phyloP scores from a whole-genome alignment of 257 asterid genomes.

The Marsdenia floribunda region DNA sequence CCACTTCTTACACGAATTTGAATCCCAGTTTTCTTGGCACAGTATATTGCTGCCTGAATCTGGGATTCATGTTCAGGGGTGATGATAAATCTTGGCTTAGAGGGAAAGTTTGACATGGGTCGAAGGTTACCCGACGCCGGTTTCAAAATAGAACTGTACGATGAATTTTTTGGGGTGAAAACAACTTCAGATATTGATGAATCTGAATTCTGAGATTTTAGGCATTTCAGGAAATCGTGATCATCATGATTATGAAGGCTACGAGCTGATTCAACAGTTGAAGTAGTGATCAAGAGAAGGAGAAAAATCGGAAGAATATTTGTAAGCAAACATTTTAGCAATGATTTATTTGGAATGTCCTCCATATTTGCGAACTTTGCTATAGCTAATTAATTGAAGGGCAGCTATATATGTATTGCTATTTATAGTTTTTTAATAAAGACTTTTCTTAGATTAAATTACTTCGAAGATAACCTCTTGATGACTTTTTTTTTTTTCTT shows the following conservation, averaged over 20 bases:
- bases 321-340: too few relatives aligned
- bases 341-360: too few relatives aligned
- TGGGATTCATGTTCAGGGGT: too few relatives aligned
- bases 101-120: not conserved
- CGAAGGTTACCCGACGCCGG: not conserved
- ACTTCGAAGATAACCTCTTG: not conserved
- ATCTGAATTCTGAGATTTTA: not conserved
- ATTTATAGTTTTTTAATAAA: too few relatives aligned
- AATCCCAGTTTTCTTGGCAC: too few relatives aligned
- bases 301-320: not conserved
- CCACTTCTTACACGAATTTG: too few relatives aligned
- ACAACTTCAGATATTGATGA: not conserved
- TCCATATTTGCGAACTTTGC: too few relatives aligned
- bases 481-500: not conserved
- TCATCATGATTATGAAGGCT: not conserved
- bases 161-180: conserved; percentile 1
- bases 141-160: not conserved
- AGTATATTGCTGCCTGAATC: too few relatives aligned
- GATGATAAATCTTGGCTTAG: too few relatives aligned
- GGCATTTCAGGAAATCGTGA: conserved; percentile 2
- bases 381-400: too few relatives aligned
- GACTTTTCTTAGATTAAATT: too few relatives aligned
- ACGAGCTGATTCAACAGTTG: not conserved
- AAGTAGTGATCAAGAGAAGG: not conserved
- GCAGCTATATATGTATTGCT: too few relatives aligned